Base-by-base conservation (phyloP, 441 rosid genomes). In the Adansonia rubrostipa region DNA sequence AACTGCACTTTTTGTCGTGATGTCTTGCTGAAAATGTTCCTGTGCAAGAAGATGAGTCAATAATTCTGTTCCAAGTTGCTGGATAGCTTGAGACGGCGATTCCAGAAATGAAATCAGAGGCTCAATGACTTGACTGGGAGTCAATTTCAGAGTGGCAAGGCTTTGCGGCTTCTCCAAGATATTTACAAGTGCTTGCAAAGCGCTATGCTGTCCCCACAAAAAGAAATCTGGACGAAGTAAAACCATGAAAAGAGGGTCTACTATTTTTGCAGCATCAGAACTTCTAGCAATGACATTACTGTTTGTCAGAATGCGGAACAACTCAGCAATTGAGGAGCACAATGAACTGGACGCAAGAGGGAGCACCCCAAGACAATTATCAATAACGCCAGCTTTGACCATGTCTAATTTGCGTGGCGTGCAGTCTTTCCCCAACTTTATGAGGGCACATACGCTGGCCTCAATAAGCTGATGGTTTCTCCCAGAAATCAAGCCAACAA, bases 141-240 rank as follows among this genome's bases (percentile, higher is more conserved):
- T 80, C 74, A 88, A 84, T 68, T 92, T 86, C 64, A 96, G 83
- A 58, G 95, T 89, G 58, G 84, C 87, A 71, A 96, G 93, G 85
- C 90, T 87, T 82, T 87, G 91, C 17, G 97, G 97, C 83, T 96
- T 96, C 88, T 93, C 99, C 84, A 93, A 82, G 79, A 96, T 92
- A 85, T 96, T 96, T 80, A 95, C 90, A 62, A 92, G 89, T 9
- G 98, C 93, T 80, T 93, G 98, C 88, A 96, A 84, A 73, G 93
- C 91, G 81, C 98, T 85, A 77, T 93, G 96, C 77, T 96, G 97
- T 70, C 99, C 98, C 92, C 90, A 90, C 73, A 89, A 85, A 80
- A 82, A 85, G 77, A 96, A 88, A 82, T 96, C 97, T 6, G 90
- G 87, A 76, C 89, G 92, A 79, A 81, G 91, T 82, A 96, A 81